Evolutionary conservation across 2,329 filamentous ascomycete species (phyloP), one percentile per base, ranked within the genome.

Genomic region (Diaporthe sp.): DNA sequence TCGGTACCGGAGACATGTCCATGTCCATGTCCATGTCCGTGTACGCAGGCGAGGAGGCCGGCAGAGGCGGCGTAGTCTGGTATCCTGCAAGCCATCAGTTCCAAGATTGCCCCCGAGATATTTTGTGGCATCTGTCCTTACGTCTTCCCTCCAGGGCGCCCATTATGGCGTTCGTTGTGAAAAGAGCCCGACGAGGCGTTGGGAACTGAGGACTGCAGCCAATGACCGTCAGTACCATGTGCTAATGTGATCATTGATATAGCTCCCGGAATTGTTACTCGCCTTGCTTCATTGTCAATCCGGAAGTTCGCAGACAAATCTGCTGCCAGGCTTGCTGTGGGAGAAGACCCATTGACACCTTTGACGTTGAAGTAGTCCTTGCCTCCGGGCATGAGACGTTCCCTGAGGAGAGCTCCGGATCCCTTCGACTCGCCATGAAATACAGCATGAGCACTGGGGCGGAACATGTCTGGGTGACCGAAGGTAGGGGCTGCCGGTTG

Each of bases 301-400:
- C 96, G 94, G 84, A 98, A 98, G 87, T 98, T 99, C 83, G 98
- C 95, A 75, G 96, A 98, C 80, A 98, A 90, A 85, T 99, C 97
- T 77, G 95, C 96, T 57, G 96, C 96, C 79, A 99, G 88, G 82
- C 95, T 98, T 71, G 95, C 92, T 49, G 95, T 96, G 8, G 97
- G 97, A 74, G 97, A 99, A 28, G 96, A 98, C 67, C 95, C 95
- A 79, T 92, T 92, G 81, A 95, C 88, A 71, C 93, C 90, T 82
- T 94, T 95, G 80, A 94, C 85, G 80, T 90, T 92, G 87, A 98
- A 98, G 87, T 97, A 98, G 84, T 98, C 96, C 55, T 86, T 87
- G 60, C 89, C 85, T 77, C 89, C 88, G 79, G 90, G 86, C 82
- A 92, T 79, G 70, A 82, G 77, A 84, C 92, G 90, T 88, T 94